phyloP scores from a whole-genome alignment of 2,329 filamentous ascomycete species.

The Nigrograna mackinnonii region DNA sequence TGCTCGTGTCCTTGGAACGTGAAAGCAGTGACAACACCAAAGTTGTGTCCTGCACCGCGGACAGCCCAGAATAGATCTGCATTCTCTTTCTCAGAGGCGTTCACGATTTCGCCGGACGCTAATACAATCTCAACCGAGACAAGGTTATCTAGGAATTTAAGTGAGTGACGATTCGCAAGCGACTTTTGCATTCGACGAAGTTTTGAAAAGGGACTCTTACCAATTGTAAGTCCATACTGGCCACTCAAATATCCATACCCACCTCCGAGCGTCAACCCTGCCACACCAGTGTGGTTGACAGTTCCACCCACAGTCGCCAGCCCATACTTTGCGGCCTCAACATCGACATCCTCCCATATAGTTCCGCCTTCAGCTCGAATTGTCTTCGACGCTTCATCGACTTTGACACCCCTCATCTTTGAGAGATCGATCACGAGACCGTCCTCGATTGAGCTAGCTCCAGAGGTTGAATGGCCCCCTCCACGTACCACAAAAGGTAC shows the following conservation, averaged over 20 bases:
- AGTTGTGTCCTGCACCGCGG: slow-evolving; percentile 41
- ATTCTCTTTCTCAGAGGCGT: slow-evolving; percentile 27
- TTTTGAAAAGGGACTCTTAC: too few species aligned
- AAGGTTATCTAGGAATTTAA: slow-evolving; percentile 39
- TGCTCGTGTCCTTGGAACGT: slow-evolving; percentile 38
- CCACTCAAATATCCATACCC: slow-evolving; percentile 63
- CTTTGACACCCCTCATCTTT: slow-evolving; percentile 53
- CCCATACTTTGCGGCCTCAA: slow-evolving; percentile 51
- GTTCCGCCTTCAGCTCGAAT: slow-evolving; percentile 57
- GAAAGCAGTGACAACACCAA: slow-evolving; percentile 47
- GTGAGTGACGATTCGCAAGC: too few species aligned
- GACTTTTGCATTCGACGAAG: too few species aligned
- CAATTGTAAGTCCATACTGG: slow-evolving; percentile 58
- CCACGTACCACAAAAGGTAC: slow-evolving; percentile 59
- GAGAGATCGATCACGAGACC: slow-evolving; percentile 61
- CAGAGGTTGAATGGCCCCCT: slow-evolving; percentile 61
- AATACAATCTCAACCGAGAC: slow-evolving; percentile 35
- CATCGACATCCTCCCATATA: slow-evolving; percentile 59
- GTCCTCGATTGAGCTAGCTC: slow-evolving; percentile 53
- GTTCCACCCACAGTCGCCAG: slow-evolving; percentile 66
- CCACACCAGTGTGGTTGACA: slow-evolving; percentile 65
- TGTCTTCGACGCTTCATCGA: slow-evolving; percentile 50
- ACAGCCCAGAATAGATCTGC: slow-evolving; percentile 44
- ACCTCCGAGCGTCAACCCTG: slow-evolving; percentile 58
- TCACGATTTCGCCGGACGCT: slow-evolving; percentile 38